These are phyloP conservation scores for Afroboletus lepidellus DNA, from an alignment of 1,284 basidiomycete species.

Conservation along the genomic window DNA sequence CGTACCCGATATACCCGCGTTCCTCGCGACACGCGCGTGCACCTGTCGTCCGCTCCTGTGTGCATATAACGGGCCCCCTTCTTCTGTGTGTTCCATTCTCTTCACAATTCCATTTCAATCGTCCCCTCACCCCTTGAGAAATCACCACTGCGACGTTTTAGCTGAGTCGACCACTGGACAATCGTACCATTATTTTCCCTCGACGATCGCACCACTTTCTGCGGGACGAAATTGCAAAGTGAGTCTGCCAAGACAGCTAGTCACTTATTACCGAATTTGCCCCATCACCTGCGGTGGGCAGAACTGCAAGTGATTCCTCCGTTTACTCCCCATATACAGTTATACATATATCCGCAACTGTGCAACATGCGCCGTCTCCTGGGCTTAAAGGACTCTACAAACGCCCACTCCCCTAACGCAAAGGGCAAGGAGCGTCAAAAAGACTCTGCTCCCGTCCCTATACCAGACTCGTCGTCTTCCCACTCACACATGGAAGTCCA, in stretches of 20 bases:
- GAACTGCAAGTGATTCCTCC: slow-evolving; percentile 9
- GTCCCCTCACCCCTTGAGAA: not conserved
- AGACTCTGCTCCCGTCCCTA: slow-evolving; percentile 10
- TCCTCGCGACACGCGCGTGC: slow-evolving; percentile 15
- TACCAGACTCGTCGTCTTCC: slow-evolving; percentile 10
- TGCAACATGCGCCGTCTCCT: slow-evolving; percentile 31
- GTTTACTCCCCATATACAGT: slow-evolving; percentile 22
- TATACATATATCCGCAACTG: slow-evolving; percentile 7
- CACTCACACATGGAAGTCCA: slow-evolving; percentile 26
- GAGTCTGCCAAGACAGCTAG: slow-evolving; percentile 6
- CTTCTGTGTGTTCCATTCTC: slow-evolving; percentile 11
- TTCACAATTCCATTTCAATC: slow-evolving; percentile 9
- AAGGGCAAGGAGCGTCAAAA: slow-evolving; percentile 29
- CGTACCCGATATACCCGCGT: slow-evolving; percentile 10
- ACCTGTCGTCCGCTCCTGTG: slow-evolving; percentile 10
- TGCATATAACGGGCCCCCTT: slow-evolving; percentile 28
- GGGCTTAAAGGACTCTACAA: slow-evolving; percentile 27
- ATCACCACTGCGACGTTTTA: not conserved
- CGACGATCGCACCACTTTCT: not conserved
- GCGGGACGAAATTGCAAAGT: slow-evolving; percentile 11
- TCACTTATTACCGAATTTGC: slow-evolving; percentile 11
- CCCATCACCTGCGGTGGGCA: slow-evolving; percentile 22
- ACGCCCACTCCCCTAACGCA: slow-evolving; percentile 1
- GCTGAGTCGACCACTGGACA: not conserved
- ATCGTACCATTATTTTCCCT: slow-evolving; percentile 1